Conservation (phyloP, 768 basidiomycete species). For the Pleurotus tuoliensis region DNA sequence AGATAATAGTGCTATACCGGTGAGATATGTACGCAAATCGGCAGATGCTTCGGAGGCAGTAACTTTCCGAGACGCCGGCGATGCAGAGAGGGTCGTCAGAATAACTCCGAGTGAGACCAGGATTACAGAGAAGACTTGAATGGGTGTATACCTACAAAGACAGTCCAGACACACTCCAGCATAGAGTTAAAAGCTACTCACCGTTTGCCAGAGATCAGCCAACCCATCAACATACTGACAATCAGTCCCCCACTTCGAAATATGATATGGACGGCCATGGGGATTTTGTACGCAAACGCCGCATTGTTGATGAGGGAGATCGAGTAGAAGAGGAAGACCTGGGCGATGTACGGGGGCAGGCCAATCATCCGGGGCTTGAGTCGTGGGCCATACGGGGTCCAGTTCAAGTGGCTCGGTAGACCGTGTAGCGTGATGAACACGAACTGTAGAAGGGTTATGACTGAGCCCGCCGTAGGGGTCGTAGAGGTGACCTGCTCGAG, state of each 20-base stretch:
- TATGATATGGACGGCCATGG: slow-evolving; percentile 92
- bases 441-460: slow-evolving; percentile 89
- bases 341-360: slow-evolving; percentile 65
- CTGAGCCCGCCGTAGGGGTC: slow-evolving; percentile 68
- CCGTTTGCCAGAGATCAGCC: slow-evolving; percentile 61
- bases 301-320: slow-evolving; percentile 85
- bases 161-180: neutral
- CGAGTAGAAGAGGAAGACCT: slow-evolving; percentile 77
- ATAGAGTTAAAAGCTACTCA: slow-evolving; percentile 26
- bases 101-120: slow-evolving; percentile 78
- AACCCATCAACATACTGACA: slow-evolving; percentile 79
- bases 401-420: slow-evolving; percentile 57
- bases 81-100: slow-evolving; percentile 78
- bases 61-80: slow-evolving; percentile 26
- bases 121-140: slow-evolving; percentile 73
- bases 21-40: slow-evolving; percentile 46
- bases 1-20: slow-evolving; percentile 70
- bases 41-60: slow-evolving; percentile 9
- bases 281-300: slow-evolving; percentile 84
- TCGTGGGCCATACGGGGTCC: slow-evolving; percentile 47
- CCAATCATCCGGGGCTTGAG: slow-evolving; percentile 68
- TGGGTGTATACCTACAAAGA: slow-evolving; percentile 47
- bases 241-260: slow-evolving; percentile 88
- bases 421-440: slow-evolving; percentile 70
- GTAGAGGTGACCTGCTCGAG: slow-evolving; percentile 68